phyloP scores from a whole-genome alignment of 805 yeast species.

The Candida broadrunensis region DNA sequence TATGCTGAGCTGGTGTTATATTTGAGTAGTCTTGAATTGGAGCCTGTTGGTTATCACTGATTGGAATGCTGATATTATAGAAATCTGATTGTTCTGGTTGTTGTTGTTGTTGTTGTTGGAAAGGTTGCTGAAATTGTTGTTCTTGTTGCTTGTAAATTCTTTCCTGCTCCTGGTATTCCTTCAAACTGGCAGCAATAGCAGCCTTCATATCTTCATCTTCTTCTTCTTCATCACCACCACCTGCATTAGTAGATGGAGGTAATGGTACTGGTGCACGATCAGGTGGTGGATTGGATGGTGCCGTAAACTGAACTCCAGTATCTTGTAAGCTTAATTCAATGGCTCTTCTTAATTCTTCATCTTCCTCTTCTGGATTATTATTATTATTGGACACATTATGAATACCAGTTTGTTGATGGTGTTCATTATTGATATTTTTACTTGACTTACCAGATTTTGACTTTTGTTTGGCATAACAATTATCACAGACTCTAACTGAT shows the following conservation, averaged over 20 bases:
- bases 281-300: slow-evolving; percentile 13
- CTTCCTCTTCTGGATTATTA: slow-evolving; percentile 45
- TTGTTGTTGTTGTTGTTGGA: slow-evolving; percentile 9
- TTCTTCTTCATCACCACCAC: slow-evolving; percentile 42
- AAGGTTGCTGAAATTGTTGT: slow-evolving; percentile 8
- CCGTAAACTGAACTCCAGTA: slow-evolving; percentile 15
- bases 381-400: neutral
- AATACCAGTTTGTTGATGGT: neutral
- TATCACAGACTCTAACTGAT: slow-evolving; percentile 92
- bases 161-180: slow-evolving; percentile 54
- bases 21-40: slow-evolving; percentile 4
- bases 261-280: slow-evolving; percentile 25
- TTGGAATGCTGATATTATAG: slow-evolving; percentile 26
- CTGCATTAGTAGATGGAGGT: slow-evolving; percentile 8
- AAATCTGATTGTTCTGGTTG: slow-evolving; percentile 18
- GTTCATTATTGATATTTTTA: neutral
- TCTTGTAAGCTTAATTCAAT: slow-evolving; percentile 76
- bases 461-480: slow-evolving; percentile 48
- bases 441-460: slow-evolving; percentile 1
- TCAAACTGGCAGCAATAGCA: slow-evolving; percentile 89
- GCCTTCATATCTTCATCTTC: slow-evolving; percentile 85
- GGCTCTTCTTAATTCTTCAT: slow-evolving; percentile 74
- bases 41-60: neutral
- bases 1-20: slow-evolving; percentile 7
- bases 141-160: slow-evolving; percentile 7